Evolutionary conservation across 2,329 filamentous ascomycete species (phyloP).

Genomic region (Lasiodiplodia theobromae): DNA sequence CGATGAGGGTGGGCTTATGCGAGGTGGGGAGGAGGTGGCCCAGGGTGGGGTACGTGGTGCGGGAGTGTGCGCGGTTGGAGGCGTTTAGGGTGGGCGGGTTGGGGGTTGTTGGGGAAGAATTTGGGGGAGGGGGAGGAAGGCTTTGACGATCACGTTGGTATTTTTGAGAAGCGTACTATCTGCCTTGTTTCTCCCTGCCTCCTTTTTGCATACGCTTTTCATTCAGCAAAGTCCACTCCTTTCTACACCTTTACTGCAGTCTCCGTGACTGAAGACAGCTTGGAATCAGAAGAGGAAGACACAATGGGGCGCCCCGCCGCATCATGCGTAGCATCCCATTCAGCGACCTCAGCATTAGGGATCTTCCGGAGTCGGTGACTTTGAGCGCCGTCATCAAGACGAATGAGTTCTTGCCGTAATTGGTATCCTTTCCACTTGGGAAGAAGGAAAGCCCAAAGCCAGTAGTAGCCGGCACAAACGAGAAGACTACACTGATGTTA

Average conservation of each 20-base stretch:
- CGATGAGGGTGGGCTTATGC: too few relatives aligned
- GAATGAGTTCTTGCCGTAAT: constrained; percentile 63
- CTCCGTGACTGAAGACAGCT: constrained; percentile 4
- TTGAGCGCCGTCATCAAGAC: constrained; percentile 57
- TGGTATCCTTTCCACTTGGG: constrained; percentile 62
- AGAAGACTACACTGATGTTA: constrained; percentile 51
- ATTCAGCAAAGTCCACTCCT: too few relatives aligned
- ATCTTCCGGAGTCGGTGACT: constrained; percentile 63
- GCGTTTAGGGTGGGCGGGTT: too few relatives aligned
- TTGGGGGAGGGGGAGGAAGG: too few relatives aligned
- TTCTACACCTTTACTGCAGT: background rate
- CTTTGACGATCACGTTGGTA: too few relatives aligned
- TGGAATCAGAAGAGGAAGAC: background rate
- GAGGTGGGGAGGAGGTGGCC: too few relatives aligned
- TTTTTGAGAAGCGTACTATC: too few relatives aligned
- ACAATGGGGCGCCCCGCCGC: constrained; percentile 39
- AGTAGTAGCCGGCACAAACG: constrained; percentile 65
- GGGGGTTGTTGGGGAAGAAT: too few relatives aligned
- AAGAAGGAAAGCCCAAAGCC: constrained; percentile 64
- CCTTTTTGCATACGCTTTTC: too few relatives aligned
- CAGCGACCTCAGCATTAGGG: constrained; percentile 56
- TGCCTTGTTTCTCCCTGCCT: too few relatives aligned
- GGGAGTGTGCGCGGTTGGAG: too few relatives aligned
- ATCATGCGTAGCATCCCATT: constrained; percentile 68
- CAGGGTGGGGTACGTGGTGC: too few relatives aligned